Percentiles rank a stretch among this genome's conserved stretches.
Evolutionary conservation across 1,139 yeast genomes (phyloP).

Genomic region (Komagataea norvegica): DNA sequence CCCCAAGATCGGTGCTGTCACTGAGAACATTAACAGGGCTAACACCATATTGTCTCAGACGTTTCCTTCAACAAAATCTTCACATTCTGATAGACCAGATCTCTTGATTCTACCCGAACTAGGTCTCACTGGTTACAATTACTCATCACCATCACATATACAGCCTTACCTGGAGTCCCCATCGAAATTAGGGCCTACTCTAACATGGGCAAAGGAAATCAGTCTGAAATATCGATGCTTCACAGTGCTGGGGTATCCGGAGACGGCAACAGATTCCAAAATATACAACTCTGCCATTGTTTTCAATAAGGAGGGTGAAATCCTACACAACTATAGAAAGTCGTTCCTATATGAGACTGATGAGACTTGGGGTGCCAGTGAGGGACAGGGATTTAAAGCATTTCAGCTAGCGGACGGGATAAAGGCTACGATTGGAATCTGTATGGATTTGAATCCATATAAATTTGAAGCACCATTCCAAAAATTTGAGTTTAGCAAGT

Average conservation of each 20-base stretch:
- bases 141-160: slow-evolving; percentile 46
- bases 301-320: slow-evolving; percentile 51
- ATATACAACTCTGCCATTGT: slow-evolving; percentile 74
- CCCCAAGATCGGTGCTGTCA: slow-evolving; percentile 57
- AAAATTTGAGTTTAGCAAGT: slow-evolving; percentile 63
- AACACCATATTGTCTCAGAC: slow-evolving; percentile 33
- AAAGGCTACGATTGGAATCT: slow-evolving; percentile 70
- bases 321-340: slow-evolving; percentile 69
- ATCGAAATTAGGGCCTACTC: slow-evolving; percentile 40
- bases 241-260: slow-evolving; percentile 84
- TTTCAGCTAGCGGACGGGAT: slow-evolving; percentile 23
- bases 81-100: slow-evolving; percentile 34
- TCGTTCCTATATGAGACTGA: slow-evolving; percentile 77
- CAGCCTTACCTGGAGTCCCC: slow-evolving; percentile 52
- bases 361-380: slow-evolving; percentile 73
- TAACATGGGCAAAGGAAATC: slow-evolving; percentile 52
- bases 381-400: slow-evolving; percentile 47
- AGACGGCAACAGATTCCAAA: slow-evolving; percentile 30
- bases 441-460: slow-evolving; percentile 92
- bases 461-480: slow-evolving; percentile 76
- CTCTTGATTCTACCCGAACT: slow-evolving; percentile 76
- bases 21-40: slow-evolving; percentile 50
- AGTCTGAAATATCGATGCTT: slow-evolving; percentile 53
- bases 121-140: slow-evolving; percentile 84
- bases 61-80: slow-evolving; percentile 17